These are phyloP conservation scores for Backusella tarrabulga DNA, from an alignment of 192 early-diverging fungal species.

Conservation along the genomic window DNA sequence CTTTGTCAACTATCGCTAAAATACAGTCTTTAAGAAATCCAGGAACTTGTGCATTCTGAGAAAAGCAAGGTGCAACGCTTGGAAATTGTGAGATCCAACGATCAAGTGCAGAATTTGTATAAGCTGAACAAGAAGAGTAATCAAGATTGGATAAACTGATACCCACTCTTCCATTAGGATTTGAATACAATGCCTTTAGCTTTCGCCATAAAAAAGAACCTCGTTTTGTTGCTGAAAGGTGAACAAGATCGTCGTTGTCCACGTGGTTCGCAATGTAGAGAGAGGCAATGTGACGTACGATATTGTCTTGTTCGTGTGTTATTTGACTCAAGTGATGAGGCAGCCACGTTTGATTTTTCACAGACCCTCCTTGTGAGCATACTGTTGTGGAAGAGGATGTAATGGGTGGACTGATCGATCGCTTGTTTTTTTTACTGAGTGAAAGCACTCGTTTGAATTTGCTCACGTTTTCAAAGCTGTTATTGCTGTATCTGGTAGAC, in stretches of 20 bases:
- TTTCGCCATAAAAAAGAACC: constrained; percentile 10
- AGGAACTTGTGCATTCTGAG: not conserved
- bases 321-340: not conserved
- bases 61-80: not conserved
- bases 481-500: not conserved
- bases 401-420: not conserved
- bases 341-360: not conserved
- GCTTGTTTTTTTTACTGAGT: not conserved
- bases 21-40: constrained; percentile 9
- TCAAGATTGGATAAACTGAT: not conserved
- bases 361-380: not conserved
- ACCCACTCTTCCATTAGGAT: not conserved
- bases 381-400: not conserved
- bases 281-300: constrained; percentile 13
- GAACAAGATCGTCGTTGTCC: not conserved
- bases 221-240: not conserved
- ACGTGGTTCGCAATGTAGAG: constrained; percentile 3
- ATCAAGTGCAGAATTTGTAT: not conserved
- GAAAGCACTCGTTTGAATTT: not conserved
- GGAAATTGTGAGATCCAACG: not conserved
- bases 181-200: constrained; percentile 6
- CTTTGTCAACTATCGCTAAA: constrained; percentile 4
- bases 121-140: not conserved
- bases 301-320: not conserved
- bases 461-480: not conserved